Evolutionary conservation across 768 basidiomycete genomes (phyloP).

Genomic region (Omphalotus guepiniiformis): DNA sequence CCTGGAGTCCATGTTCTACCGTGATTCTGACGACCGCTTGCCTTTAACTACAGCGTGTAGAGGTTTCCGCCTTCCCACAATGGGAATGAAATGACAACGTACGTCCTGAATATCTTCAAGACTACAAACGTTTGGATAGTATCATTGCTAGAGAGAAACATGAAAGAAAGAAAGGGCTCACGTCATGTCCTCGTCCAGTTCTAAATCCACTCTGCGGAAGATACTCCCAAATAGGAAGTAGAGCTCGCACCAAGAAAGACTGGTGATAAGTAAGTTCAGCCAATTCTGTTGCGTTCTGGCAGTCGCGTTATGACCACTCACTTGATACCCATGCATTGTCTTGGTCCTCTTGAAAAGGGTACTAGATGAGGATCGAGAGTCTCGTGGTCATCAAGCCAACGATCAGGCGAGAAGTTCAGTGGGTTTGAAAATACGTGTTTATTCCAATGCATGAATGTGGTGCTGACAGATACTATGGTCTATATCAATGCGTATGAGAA

Average conservation of each 20-base stretch:
- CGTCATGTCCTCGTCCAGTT: conserved; percentile 12
- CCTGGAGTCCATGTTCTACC: no score
- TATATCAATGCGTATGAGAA: conserved; percentile 11
- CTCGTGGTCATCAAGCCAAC: conserved; percentile 37
- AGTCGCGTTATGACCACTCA: conserved; percentile 16
- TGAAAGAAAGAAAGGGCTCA: neutral
- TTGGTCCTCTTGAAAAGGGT: conserved; percentile 39
- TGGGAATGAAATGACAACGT: neutral
- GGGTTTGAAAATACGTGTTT: conserved; percentile 37
- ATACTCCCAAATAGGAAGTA: conserved; percentile 18
- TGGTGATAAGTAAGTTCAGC: conserved; percentile 7
- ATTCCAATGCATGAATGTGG: conserved; percentile 34
- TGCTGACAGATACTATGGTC: conserved; percentile 38
- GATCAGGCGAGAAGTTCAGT: conserved; percentile 32
- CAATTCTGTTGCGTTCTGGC: neutral
- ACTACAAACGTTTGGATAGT: neutral
- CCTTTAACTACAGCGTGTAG: neutral
- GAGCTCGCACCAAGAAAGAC: conserved; percentile 22
- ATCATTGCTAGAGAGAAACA: neutral
- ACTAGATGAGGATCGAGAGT: conserved; percentile 38
- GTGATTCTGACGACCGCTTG: no score
- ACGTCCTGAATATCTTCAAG: neutral
- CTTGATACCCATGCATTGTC: conserved; percentile 42
- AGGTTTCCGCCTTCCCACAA: neutral
- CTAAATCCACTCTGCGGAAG: conserved; percentile 21